These are phyloP conservation scores for Plasmodium fragile DNA, from an alignment of 169 alveolate species.

Conservation along the genomic window DNA sequence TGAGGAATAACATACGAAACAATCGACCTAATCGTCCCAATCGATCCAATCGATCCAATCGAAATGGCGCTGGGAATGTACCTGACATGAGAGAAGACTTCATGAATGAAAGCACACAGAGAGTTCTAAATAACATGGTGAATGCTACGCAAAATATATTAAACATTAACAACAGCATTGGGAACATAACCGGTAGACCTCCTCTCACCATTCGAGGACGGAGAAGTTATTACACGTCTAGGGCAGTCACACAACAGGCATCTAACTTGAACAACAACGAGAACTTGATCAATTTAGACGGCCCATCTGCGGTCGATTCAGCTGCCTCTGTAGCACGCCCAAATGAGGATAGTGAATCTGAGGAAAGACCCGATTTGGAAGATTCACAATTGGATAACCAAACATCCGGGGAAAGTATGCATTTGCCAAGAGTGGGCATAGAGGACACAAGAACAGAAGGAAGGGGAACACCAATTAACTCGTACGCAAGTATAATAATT, in stretches of 20 bases:
- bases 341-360: not conserved
- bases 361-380: not conserved
- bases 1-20: not conserved
- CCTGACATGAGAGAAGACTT: not conserved
- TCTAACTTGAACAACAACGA: not conserved
- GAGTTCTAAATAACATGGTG: not conserved
- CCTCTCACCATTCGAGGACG: not conserved
- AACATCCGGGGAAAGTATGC: not conserved
- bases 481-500: not conserved
- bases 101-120: slow-evolving; percentile 1
- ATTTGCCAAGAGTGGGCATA: not conserved
- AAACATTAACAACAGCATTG: slow-evolving; percentile 3
- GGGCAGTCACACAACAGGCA: not conserved
- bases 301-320: not conserved
- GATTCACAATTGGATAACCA: not conserved
- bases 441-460: not conserved
- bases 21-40: not conserved
- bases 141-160: slow-evolving; percentile 23
- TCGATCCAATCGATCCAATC: not conserved
- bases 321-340: not conserved
- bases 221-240: slow-evolving; percentile 1
- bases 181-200: not conserved
- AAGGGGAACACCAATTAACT: not conserved
- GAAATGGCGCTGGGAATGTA: not conserved
- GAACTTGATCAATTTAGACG: not conserved